A percentile compares a stretch with the other conserved stretches of the same genome.
Evolutionary conservation across 495 filamentous ascomycete species (phyloP).

Genomic region (Penicillium ucsense): DNA sequence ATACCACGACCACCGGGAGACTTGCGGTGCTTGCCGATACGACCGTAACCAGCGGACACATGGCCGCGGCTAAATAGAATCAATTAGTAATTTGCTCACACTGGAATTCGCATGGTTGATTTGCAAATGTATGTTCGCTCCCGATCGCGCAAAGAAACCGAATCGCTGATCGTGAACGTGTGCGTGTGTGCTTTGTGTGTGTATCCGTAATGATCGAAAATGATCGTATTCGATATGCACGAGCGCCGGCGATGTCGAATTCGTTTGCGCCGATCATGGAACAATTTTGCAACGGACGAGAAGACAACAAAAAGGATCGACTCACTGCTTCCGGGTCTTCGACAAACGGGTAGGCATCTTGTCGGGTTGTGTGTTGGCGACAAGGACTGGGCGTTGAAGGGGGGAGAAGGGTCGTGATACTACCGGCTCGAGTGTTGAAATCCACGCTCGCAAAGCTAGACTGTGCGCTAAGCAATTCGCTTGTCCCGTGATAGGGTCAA

Average conservation of each 20-base stretch:
- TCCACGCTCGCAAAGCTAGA: slow-evolving; percentile 30
- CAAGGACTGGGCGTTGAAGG: slow-evolving; percentile 37
- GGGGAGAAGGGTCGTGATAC: slow-evolving; percentile 26
- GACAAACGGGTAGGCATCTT: slow-evolving; percentile 75
- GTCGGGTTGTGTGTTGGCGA: slow-evolving; percentile 36
- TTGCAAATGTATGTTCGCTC: too few species aligned
- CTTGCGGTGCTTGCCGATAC: slow-evolving; percentile 89
- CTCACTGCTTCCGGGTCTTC: slow-evolving; percentile 79
- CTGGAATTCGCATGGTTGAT: too few species aligned
- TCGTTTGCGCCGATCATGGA: slow-evolving; percentile 12
- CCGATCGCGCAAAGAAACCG: too few species aligned
- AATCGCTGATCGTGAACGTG: neutral
- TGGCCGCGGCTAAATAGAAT: slow-evolving; percentile 65
- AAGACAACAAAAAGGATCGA: slow-evolving; percentile 19
- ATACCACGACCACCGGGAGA: slow-evolving; percentile 91
- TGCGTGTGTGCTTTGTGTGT: neutral
- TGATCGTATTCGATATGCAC: neutral
- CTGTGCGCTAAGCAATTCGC: slow-evolving; percentile 36
- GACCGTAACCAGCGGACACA: slow-evolving; percentile 88
- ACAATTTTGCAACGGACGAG: slow-evolving; percentile 1
- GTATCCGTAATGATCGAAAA: neutral
- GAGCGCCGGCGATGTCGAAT: slow-evolving; percentile 12
- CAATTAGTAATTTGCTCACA: slow-evolving; percentile 5
- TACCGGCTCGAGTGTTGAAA: slow-evolving; percentile 33
- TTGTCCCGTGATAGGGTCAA: slow-evolving; percentile 30